Conservation (phyloP, 495 filamentous ascomycete genomes). For the Penicillium chermesinum region DNA sequence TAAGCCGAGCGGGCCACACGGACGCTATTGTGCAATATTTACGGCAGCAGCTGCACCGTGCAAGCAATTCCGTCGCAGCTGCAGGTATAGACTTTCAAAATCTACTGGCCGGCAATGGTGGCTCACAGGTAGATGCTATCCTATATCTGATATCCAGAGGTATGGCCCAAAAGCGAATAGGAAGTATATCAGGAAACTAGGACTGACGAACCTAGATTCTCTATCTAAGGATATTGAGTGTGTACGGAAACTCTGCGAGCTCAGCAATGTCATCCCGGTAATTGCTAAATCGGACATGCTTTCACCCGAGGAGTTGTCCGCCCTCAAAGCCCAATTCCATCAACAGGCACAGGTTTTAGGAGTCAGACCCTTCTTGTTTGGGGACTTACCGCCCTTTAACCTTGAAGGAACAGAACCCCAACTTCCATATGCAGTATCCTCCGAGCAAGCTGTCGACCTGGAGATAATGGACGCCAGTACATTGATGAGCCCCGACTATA, state of each 20-base stretch:
- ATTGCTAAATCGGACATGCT: conserved; percentile 74
- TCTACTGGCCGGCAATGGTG: conserved; percentile 79
- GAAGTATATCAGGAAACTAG: not conserved
- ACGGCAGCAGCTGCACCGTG: conserved; percentile 64
- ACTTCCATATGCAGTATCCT: conserved; percentile 76
- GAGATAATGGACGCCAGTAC: conserved; percentile 94
- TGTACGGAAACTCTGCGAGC: conserved; percentile 64
- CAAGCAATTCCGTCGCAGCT: conserved; percentile 51
- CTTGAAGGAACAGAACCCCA: conserved; percentile 20
- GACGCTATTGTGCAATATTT: conserved; percentile 70
- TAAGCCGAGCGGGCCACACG: conserved; percentile 61
- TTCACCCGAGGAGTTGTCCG: conserved; percentile 51
- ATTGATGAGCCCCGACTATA: conserved; percentile 90
- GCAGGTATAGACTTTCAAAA: conserved; percentile 71
- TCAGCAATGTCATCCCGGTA: conserved; percentile 84
- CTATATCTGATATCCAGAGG: conserved; percentile 72
- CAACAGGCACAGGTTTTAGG: conserved; percentile 55
- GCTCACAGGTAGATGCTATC: conserved; percentile 82
- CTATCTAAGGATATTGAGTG: conserved; percentile 71
- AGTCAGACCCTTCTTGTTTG: conserved; percentile 68
- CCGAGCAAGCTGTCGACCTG: conserved; percentile 65
- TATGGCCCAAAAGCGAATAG: conserved; percentile 22
- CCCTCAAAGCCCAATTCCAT: conserved; percentile 51
- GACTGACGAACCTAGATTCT: conserved; percentile 48
- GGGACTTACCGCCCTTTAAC: conserved; percentile 28